These are phyloP conservation scores for Colletotrichum camelliae DNA, from an alignment of 2,329 filamentous ascomycete genomes.

Conservation along the genomic window DNA sequence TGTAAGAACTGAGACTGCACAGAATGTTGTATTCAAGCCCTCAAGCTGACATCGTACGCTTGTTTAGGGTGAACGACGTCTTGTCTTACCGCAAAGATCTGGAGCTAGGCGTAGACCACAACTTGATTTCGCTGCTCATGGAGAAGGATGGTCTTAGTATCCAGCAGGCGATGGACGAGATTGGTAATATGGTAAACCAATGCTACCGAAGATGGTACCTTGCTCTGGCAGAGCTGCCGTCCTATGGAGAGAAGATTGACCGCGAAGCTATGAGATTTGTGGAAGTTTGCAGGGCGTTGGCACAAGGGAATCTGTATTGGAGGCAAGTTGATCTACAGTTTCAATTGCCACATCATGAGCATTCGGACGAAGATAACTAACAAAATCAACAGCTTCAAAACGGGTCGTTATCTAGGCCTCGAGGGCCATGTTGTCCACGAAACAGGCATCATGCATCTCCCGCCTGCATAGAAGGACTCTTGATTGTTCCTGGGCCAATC, in stretches of 20 bases:
- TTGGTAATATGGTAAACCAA: not conserved
- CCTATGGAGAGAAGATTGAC: not conserved
- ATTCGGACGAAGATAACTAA: not conserved
- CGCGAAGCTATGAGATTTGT: not conserved
- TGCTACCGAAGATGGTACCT: not conserved
- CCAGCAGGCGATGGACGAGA: not conserved
- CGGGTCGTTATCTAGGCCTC: not conserved
- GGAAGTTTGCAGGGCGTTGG: not conserved
- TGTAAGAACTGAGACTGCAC: not conserved
- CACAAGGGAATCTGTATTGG: not conserved
- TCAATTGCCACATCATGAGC: no score
- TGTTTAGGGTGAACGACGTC: not conserved
- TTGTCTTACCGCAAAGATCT: not conserved
- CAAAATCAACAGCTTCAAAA: not conserved
- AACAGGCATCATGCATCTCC: not conserved
- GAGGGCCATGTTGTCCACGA: not conserved
- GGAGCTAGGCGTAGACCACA: not conserved
- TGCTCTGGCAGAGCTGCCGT: not conserved
- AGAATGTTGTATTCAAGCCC: not conserved
- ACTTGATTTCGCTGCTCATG: not conserved
- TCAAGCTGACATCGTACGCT: not conserved
- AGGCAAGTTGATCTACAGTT: not conserved
- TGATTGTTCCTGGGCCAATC: constrained; percentile 35
- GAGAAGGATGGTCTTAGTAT: not conserved
- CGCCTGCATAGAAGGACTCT: constrained; percentile 40